phyloP scores from a whole-genome alignment of 768 basidiomycete species.

The Hygrocybe coccinea region DNA sequence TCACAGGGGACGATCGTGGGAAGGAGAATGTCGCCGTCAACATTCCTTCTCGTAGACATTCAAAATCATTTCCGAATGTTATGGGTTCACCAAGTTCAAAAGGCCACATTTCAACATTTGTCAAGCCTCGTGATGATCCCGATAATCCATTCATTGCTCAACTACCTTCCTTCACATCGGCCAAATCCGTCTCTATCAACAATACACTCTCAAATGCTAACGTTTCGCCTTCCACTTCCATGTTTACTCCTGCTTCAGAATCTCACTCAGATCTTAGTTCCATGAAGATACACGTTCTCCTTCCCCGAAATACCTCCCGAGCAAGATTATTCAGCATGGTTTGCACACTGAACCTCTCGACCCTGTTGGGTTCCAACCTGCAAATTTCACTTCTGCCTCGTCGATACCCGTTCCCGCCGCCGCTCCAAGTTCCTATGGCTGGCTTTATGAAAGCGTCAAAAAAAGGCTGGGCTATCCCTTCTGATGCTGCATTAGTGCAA shows the following conservation, averaged over 20 bases:
- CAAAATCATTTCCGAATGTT: not conserved
- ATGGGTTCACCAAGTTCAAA: not conserved
- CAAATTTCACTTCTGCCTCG: conserved; percentile 21
- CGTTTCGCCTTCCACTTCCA: conserved; percentile 1
- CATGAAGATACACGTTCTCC: conserved; percentile 26
- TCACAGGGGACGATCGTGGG: conserved; percentile 5
- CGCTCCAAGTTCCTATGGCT: conserved; percentile 5
- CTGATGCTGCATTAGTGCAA: conserved; percentile 47
- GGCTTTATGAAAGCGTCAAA: conserved; percentile 32
- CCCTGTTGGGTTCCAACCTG: conserved; percentile 34
- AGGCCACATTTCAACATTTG: not conserved
- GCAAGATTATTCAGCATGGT: conserved; percentile 47
- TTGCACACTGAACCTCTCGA: conserved; percentile 30
- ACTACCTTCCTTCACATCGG: conserved; percentile 4
- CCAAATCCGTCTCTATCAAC: not conserved
- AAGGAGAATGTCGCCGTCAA: not conserved
- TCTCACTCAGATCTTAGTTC: conserved; percentile 16
- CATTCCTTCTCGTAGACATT: not conserved
- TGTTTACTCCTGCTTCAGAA: conserved; percentile 29
- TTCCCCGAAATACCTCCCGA: conserved; percentile 40
- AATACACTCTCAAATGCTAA: not conserved
- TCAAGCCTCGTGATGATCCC: conserved; percentile 31
- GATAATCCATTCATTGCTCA: conserved; percentile 40
- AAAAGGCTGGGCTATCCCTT: conserved; percentile 45
- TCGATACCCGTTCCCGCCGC: conserved; percentile 3